These are phyloP conservation scores for Globisporangium polare DNA, from an alignment of 352 stramenopile genomes.

Conservation along the genomic window DNA sequence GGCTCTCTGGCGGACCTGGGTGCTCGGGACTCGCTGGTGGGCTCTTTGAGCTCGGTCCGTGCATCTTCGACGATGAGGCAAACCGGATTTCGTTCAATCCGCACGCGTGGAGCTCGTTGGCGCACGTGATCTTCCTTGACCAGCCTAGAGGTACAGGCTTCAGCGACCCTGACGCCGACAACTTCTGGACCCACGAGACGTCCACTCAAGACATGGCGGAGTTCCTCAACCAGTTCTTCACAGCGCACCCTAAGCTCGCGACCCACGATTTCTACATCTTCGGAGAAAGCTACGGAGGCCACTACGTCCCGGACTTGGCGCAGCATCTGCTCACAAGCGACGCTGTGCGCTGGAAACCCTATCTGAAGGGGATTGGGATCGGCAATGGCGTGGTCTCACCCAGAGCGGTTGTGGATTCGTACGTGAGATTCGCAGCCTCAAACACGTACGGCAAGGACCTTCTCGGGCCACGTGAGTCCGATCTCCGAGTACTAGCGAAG, in stretches of 20 bases:
- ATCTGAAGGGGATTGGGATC: conserved; percentile 83
- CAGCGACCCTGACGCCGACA: conserved; percentile 21
- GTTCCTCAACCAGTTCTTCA: conserved; percentile 62
- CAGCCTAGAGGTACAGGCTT: conserved; percentile 88
- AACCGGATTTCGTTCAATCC: conserved; percentile 78
- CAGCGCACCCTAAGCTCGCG: conserved; percentile 30
- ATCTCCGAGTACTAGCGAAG: conserved; percentile 10
- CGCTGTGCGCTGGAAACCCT: conserved; percentile 19
- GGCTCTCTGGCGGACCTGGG: conserved; percentile 95
- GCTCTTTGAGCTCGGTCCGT: conserved; percentile 96
- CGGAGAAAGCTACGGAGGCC: conserved; percentile 93
- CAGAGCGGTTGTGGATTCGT: conserved; percentile 38
- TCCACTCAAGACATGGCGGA: conserved; percentile 39
- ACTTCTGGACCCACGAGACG: conserved; percentile 43
- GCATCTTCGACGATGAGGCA: conserved; percentile 72
- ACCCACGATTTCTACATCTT: conserved; percentile 89
- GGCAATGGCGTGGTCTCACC: conserved; percentile 75
- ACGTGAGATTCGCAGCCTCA: conserved; percentile 39
- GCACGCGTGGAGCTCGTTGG: conserved; percentile 92
- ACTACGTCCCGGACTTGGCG: conserved; percentile 93
- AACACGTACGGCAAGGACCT: conserved; percentile 46
- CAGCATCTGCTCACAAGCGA: conserved; percentile 58
- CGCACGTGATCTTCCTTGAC: conserved; percentile 97
- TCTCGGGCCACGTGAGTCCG: conserved; percentile 17
- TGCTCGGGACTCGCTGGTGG: conserved; percentile 93